Base-by-base conservation (phyloP, 2,329 filamentous ascomycete species). In the Penicillium sp. region DNA sequence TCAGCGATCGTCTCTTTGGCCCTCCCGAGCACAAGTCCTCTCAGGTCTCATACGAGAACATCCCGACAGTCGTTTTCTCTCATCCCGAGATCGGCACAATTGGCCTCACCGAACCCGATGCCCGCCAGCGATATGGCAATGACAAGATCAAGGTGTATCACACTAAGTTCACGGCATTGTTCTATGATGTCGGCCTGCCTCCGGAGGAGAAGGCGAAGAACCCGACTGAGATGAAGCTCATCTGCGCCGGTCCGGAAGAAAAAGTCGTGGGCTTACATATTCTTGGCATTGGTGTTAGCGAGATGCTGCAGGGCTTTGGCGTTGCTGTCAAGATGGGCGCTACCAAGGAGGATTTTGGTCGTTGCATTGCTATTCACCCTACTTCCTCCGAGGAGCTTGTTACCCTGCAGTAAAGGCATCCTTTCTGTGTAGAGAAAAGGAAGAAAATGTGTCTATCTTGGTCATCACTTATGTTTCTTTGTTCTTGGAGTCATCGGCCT, bases 241-340 rank as follows among this genome's bases (percentile, higher is more conserved):
- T 79, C 40, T 77, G 74, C 44, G 68, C 70, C 4, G 75, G 75
- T 0, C 67, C 68, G 1, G 71, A 77, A 36, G 76, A 78, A 64
- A 76, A 74, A 61, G 66, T 79, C 31, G 75, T 78, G 16, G 76
- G 76, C 11, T 49, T 79, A 52, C 76, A 78, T 58, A 74, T 78
- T 46, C 57, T 80, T 56, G 64, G 77, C 56, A 61, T 75, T 28
- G 66, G 69, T 10, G 67, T 75, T 50, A 65, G 75, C 58, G 80
- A 90, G 78, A 86, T 89, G 82, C 75, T 89, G 62, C 81, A 90
- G 71, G 81, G 87, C 56, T 88, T 90, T 66, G 86, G 84, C 41
- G 84, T 89, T 18, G 86, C 86, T 13, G 71, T 89, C 59, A 88
- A 87, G 79, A 89, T 89, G 86, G 86, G 86, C 37, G 86, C 86